Evolutionary conservation across 1,284 basidiomycete genomes (phyloP).

Genomic region (Pascua guehoae): DNA sequence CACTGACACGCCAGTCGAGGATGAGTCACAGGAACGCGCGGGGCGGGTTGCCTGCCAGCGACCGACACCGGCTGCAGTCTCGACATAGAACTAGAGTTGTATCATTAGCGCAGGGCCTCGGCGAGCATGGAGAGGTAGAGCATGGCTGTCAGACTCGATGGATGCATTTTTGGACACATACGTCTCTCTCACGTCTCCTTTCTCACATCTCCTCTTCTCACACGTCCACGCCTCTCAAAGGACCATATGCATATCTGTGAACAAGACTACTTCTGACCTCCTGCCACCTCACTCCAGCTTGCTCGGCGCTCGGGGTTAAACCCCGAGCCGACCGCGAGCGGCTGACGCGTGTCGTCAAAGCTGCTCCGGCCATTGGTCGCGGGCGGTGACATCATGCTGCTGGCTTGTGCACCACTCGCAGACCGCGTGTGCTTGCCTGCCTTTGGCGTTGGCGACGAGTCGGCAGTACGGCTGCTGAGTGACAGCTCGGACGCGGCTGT

Average conservation of each 20-base stretch:
- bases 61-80: not conserved
- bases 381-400: not conserved
- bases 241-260: conserved; percentile 1
- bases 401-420: no score
- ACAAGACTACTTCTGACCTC: not conserved
- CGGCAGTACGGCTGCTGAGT: not conserved
- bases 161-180: no score
- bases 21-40: conserved; percentile 10
- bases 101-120: no score
- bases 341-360: conserved; percentile 26
- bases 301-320: conserved; percentile 30
- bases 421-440: not conserved
- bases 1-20: not conserved
- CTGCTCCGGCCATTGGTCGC: conserved; percentile 19
- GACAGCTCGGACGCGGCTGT: not conserved
- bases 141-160: no score
- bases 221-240: not conserved
- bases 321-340: conserved; percentile 3
- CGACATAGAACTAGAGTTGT: no score
- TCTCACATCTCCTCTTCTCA: not conserved
- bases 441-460: not conserved
- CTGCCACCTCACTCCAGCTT: conserved; percentile 34
- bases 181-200: no score
- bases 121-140: no score
- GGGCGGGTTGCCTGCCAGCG: conserved; percentile 1